Base-by-base conservation (phyloP, 2,329 filamentous ascomycete species). In the Chalara sp. region DNA sequence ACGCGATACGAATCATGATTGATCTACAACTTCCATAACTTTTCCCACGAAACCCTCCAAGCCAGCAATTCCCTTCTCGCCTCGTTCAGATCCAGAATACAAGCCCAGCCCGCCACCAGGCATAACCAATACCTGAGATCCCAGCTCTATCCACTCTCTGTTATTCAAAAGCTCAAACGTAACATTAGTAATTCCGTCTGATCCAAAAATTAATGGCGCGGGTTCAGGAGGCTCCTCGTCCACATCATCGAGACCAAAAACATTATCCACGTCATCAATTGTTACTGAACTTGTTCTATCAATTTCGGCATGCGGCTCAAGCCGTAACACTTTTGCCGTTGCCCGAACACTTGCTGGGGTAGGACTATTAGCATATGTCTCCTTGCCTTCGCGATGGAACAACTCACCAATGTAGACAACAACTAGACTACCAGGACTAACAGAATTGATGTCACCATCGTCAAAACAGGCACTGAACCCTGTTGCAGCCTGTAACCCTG, bases 271-370 rank as follows among this genome's bases (percentile, higher is more conserved):
- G 6, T 63, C 60, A 3, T 61, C 45, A 21, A 62, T 60, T 32
- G 60, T 58, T 7, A 59, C 60, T 6, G 53, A 56, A 32, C 58
- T 57, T 28, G 46, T 44, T 49, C 59, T 61, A 30, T 64, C 52
- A 41, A 51, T 52, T 37, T 54, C 40, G 50, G 59, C 53, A 55
- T 61, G 58, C n/a, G 54, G 57, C 32, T 59, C 32, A 64, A 72
- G 74, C 32, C 78, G 77, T 30, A 86, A 65, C 1, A 97, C 80
- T 53, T 86, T 84, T 1, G 89, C 91, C 0, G 87, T 82, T 1
- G 90, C 86, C 6, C 92, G 80, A 11, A 97, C 84, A 63, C 90
- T 96, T 13, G 89, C 89, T 21, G 21, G 21, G 21, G 3, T 21
- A 21, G 21, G 21, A 3, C 21, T 21, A 21, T 21, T 21, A 21